Conservation (phyloP, 2,329 filamentous ascomycete species). For the Stemphylium vesicarium region DNA sequence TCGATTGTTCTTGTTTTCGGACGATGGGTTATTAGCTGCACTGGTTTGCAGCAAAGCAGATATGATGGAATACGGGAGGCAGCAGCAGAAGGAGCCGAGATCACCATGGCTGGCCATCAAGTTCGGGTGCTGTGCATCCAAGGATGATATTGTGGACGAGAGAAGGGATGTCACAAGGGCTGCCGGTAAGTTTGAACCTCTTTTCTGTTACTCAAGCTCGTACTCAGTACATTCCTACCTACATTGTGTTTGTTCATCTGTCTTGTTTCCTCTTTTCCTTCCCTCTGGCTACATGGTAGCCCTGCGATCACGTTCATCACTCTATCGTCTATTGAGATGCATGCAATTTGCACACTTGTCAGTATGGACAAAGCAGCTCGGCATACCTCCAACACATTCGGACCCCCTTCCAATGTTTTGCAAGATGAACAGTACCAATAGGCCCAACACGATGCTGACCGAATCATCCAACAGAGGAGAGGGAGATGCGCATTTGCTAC, state of each 20-base stretch:
- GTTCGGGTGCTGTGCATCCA: conserved; percentile 49
- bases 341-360: conserved; percentile 24
- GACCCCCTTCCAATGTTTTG: conserved; percentile 9
- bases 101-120: conserved; percentile 45
- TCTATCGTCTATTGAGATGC: conserved; percentile 27
- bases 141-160: conserved; percentile 36
- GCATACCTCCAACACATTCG: conserved; percentile 17
- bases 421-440: conserved; percentile 17
- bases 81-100: conserved; percentile 21
- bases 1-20: conserved; percentile 7
- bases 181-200: conserved; percentile 36
- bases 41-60: conserved; percentile 32
- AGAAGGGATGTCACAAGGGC: conserved; percentile 23
- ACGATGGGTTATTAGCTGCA: conserved; percentile 34
- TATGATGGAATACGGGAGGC: conserved; percentile 24
- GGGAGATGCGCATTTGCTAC: conserved; percentile 41
- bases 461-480: conserved; percentile 20
- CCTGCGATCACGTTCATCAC: not conserved
- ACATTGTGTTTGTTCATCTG: no score
- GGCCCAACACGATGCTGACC: conserved; percentile 21
- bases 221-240: no score
- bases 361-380: conserved; percentile 31
- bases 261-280: not conserved
- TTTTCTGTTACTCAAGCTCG: no score
- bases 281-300: no score